A percentile compares a stretch with the other conserved stretches of the same genome.
Evolutionary conservation across 1,284 basidiomycete species (phyloP).

Genomic region (Jaminaea rosea): DNA sequence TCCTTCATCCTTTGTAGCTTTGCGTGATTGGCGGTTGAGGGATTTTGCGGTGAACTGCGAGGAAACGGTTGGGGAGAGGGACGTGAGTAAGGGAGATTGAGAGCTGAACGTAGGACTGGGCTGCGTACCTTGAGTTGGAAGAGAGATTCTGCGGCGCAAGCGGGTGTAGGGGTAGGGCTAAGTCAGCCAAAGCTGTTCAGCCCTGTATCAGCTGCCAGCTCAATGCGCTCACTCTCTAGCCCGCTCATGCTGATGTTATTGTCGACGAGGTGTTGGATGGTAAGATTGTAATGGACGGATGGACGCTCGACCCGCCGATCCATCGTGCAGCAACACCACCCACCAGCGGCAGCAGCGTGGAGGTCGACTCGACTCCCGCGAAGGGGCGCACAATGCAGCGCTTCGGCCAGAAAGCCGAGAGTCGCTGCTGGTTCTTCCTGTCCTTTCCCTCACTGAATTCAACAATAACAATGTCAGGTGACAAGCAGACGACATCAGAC

Average conservation of each 20-base stretch:
- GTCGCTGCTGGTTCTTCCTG: no score
- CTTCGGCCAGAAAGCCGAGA: no score
- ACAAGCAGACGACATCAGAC: slow-evolving; percentile 15
- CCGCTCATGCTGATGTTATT: no score
- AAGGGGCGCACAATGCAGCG: no score
- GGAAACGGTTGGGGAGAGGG: neutral
- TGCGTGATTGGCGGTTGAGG: slow-evolving; percentile 43
- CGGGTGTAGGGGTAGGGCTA: neutral
- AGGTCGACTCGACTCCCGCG: no score
- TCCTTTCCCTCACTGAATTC: no score
- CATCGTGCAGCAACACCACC: no score
- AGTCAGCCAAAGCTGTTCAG: neutral
- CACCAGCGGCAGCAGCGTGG: no score
- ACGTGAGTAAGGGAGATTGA: neutral
- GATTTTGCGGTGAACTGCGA: slow-evolving; percentile 43
- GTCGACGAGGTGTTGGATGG: no score
- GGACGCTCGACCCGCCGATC: no score
- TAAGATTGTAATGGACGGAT: no score
- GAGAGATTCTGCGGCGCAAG: slow-evolving; percentile 27
- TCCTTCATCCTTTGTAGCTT: slow-evolving; percentile 42
- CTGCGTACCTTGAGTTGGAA: slow-evolving; percentile 41
- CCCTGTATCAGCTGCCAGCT: neutral
- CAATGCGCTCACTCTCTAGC: slow-evolving; percentile 21
- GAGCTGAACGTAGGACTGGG: neutral
- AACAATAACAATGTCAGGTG: no score